Evolutionary conservation across 352 stramenopile species (phyloP).

Genomic region (Phytopythium kandeliae): DNA sequence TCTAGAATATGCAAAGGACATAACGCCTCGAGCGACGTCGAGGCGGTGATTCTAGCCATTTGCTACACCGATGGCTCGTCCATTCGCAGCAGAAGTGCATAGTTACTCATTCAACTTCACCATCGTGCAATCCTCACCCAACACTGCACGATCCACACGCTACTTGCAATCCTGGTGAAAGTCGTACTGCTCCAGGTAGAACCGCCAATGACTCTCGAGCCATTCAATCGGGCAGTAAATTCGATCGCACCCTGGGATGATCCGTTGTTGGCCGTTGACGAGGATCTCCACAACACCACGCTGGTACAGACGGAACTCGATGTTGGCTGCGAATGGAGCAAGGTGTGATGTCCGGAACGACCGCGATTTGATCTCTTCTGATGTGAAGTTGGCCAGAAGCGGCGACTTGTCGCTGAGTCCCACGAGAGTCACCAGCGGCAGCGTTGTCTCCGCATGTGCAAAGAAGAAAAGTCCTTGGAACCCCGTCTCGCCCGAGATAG

Average conservation of each 20-base stretch:
- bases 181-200: slow-evolving; percentile 29
- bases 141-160: too few species aligned
- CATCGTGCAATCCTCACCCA: too few species aligned
- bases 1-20: too few species aligned
- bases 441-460: slow-evolving; percentile 47
- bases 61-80: too few species aligned
- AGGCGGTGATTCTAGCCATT: too few species aligned
- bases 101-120: too few species aligned
- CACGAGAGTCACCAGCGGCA: slow-evolving; percentile 46
- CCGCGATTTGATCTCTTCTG: slow-evolving; percentile 19
- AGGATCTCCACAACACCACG: slow-evolving; percentile 35
- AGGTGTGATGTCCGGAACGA: slow-evolving; percentile 31
- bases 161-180: slow-evolving; percentile 20
- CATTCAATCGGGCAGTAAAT: slow-evolving; percentile 18
- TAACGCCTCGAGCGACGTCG: too few species aligned
- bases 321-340: slow-evolving; percentile 43
- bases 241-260: slow-evolving; percentile 19
- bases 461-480: slow-evolving; percentile 39
- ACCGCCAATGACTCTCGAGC: slow-evolving; percentile 21
- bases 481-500: background rate
- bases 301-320: slow-evolving; percentile 40
- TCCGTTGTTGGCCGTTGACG: slow-evolving; percentile 28
- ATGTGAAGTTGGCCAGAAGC: slow-evolving; percentile 22
- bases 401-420: slow-evolving; percentile 25
- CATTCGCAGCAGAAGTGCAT: too few species aligned